Conservation (phyloP, 257 asterid species). For the Solanum megistacrolobum region DNA sequence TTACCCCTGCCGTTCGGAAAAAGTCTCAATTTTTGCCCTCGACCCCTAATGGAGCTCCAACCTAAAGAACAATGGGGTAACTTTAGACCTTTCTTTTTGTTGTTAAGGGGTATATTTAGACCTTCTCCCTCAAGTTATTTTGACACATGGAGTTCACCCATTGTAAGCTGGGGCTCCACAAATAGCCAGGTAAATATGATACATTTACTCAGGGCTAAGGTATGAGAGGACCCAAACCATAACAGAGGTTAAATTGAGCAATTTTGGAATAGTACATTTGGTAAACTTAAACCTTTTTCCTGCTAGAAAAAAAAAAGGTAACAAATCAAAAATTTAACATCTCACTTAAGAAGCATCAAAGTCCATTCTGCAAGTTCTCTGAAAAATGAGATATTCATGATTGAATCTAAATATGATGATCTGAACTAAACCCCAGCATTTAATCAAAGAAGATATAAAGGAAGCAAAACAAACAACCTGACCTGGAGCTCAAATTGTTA, state of each 20-base stretch:
- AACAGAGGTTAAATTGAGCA: neutral
- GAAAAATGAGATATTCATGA: neutral
- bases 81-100: neutral
- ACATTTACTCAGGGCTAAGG: neutral
- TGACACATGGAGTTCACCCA: neutral
- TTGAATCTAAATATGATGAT: neutral
- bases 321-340: neutral
- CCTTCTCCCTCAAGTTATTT: neutral
- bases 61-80: neutral
- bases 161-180: neutral
- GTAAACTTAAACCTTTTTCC: neutral
- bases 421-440: neutral
- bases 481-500: neutral
- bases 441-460: neutral
- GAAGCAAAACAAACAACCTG: neutral
- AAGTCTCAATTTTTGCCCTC: neutral
- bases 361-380: neutral
- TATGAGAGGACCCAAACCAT: neutral
- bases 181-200: neutral
- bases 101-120: neutral
- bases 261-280: neutral
- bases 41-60: neutral
- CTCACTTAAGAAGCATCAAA: neutral
- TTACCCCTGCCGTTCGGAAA: neutral
- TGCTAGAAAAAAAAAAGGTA: neutral